Conservation (phyloP, 2,329 filamentous ascomycete genomes). For the Pseudovirgaria hyperparasitica region DNA sequence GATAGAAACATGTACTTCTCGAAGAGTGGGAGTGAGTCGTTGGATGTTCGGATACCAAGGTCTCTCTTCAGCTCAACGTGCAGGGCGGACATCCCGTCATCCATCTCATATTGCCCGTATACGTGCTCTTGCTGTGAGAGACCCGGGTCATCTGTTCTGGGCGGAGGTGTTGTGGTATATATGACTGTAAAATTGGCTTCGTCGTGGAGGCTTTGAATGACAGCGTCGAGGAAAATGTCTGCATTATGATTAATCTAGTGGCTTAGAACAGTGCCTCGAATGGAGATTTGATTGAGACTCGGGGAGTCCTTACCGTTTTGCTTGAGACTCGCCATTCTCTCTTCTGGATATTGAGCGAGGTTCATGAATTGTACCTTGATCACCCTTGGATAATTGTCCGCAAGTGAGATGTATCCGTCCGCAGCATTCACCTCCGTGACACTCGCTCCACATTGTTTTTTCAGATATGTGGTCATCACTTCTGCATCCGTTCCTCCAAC, state of each 20-base stretch:
- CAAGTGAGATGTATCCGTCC: constrained; percentile 9
- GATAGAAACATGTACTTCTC: constrained; percentile 93
- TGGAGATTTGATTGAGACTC: background rate
- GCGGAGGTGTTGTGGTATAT: constrained; percentile 52
- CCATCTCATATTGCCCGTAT: constrained; percentile 45
- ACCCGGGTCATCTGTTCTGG: constrained; percentile 16
- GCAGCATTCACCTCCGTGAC: constrained; percentile 30
- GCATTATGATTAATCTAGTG: constrained; percentile 9
- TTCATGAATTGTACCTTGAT: constrained; percentile 3
- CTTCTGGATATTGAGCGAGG: background rate
- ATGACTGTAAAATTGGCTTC: constrained; percentile 57
- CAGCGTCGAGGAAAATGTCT: constrained; percentile 28
- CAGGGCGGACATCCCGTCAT: constrained; percentile 47
- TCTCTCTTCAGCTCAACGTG: constrained; percentile 67
- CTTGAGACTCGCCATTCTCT: constrained; percentile 7
- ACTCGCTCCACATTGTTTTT: constrained; percentile 34
- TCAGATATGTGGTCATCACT: constrained; percentile 29
- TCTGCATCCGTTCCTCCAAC: constrained; percentile 34
- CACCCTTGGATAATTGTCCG: constrained; percentile 2
- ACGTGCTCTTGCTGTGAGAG: constrained; percentile 8
- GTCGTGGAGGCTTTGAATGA: constrained; percentile 34
- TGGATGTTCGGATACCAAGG: no score
- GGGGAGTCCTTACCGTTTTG: constrained; percentile 9
- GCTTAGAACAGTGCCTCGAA: constrained; percentile 8
- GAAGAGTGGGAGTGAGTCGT: no score